Evolutionary conservation across 1,284 basidiomycete species (phyloP).

Genomic region (Leccinum cinnamomeum): DNA sequence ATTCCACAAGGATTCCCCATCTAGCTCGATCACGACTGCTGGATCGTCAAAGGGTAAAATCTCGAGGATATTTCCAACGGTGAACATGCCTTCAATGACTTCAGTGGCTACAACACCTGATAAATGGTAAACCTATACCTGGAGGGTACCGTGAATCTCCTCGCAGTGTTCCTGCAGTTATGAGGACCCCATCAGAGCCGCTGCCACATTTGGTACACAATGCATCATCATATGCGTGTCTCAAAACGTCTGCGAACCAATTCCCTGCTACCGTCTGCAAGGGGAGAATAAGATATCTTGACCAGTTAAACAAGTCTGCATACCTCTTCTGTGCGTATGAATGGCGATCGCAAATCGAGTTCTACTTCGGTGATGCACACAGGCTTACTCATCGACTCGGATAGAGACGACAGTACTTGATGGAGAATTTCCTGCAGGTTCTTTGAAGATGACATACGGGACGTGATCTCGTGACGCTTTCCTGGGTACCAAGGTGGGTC

Average conservation of each 20-base stretch:
- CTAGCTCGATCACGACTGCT: slow-evolving; percentile 78
- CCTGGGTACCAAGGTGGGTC: slow-evolving; percentile 39
- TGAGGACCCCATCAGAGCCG: slow-evolving; percentile 75
- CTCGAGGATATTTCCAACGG: slow-evolving; percentile 82
- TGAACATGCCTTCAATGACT: slow-evolving; percentile 58
- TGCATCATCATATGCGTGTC: slow-evolving; percentile 85
- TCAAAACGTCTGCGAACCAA: slow-evolving; percentile 86
- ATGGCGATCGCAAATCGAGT: slow-evolving; percentile 75
- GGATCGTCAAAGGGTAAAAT: slow-evolving; percentile 91
- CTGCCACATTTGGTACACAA: slow-evolving; percentile 59
- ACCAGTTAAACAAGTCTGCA: slow-evolving; percentile 1
- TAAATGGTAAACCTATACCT: slow-evolving; percentile 42
- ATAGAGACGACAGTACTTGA: slow-evolving; percentile 69
- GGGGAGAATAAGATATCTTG: not conserved
- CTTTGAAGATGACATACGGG: slow-evolving; percentile 60
- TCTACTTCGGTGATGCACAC: slow-evolving; percentile 70
- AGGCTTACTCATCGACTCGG: slow-evolving; percentile 67
- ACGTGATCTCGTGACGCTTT: slow-evolving; percentile 60
- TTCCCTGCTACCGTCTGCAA: slow-evolving; percentile 77
- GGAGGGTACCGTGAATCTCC: slow-evolving; percentile 87
- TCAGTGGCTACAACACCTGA: slow-evolving; percentile 1
- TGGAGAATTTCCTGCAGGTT: slow-evolving; percentile 62
- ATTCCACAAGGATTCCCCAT: slow-evolving; percentile 81
- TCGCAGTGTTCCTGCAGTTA: slow-evolving; percentile 83
- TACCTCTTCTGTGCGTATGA: slow-evolving; percentile 75